Percentiles rank a stretch among this genome's conserved stretches.
Evolutionary conservation across 805 yeast species (phyloP).

Genomic region (Saccharomycopsis sp.): DNA sequence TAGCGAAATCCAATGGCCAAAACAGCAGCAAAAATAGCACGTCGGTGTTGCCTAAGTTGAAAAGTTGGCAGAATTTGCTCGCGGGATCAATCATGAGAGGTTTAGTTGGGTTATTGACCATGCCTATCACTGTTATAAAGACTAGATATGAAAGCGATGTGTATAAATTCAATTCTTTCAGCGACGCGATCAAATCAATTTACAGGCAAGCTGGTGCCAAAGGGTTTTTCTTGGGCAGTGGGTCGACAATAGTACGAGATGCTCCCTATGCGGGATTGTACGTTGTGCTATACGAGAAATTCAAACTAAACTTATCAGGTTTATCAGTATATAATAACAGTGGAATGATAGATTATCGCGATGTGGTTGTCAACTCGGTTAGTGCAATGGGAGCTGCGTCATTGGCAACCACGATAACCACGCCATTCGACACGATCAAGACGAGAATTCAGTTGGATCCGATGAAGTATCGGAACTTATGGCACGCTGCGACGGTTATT

Average conservation of each 20-base stretch:
- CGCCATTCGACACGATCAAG: conserved; percentile 92
- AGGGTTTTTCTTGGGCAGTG: conserved; percentile 83
- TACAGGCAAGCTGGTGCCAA: conserved; percentile 35
- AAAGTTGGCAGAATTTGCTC: conserved; percentile 59
- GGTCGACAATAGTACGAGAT: conserved; percentile 82
- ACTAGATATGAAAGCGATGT: conserved; percentile 82
- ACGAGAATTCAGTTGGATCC: conserved; percentile 82
- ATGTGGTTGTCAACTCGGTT: conserved; percentile 57
- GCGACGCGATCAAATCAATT: conserved; percentile 53
- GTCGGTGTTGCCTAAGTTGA: conserved; percentile 62
- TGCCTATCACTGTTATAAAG: conserved; percentile 91
- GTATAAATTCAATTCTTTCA: conserved; percentile 60
- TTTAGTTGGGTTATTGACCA: conserved; percentile 74
- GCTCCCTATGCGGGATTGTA: conserved; percentile 96
- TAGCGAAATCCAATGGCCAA: conserved; percentile 31
- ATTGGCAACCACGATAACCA: conserved; percentile 77
- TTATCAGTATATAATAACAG: conserved; percentile 24
- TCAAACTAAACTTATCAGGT: conserved; percentile 50
- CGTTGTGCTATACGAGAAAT: conserved; percentile 74
- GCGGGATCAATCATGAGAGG: conserved; percentile 80
- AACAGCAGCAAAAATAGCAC: conserved; percentile 6
- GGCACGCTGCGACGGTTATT: conserved; percentile 33
- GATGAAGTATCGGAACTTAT: conserved; percentile 34
- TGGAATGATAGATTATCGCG: conserved; percentile 25
- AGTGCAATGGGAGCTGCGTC: conserved; percentile 80